Conservation (phyloP, 257 asterid genomes). For the Lycium barbarum region DNA sequence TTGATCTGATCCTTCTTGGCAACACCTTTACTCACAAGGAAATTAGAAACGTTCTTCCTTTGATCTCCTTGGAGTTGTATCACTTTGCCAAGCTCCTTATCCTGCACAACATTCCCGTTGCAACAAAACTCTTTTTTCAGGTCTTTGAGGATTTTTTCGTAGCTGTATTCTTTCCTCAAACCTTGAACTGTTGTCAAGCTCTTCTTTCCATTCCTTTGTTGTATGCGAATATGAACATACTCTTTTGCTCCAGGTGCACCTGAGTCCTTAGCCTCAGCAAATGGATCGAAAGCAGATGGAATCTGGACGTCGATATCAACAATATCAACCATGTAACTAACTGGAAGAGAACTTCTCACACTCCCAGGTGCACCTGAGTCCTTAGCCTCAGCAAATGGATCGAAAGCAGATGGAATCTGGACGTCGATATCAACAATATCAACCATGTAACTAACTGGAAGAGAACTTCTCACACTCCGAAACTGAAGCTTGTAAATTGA, state of each 20-base stretch:
- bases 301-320: conserved; percentile 69
- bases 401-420: conserved; percentile 67
- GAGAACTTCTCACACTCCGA: conserved; percentile 27
- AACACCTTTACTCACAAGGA: conserved; percentile 58
- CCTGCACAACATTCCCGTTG: conserved; percentile 88
- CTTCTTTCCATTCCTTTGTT: conserved; percentile 89
- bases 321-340: conserved; percentile 68
- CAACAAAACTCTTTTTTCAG: conserved; percentile 85
- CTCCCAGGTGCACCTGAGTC: conserved; percentile 67
- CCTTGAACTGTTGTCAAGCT: conserved; percentile 82
- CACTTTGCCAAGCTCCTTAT: conserved; percentile 79
- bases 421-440: conserved; percentile 70
- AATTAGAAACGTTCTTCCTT: conserved; percentile 78
- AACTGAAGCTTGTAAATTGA: background rate
- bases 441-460: conserved; percentile 52
- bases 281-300: conserved; percentile 78
- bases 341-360: conserved; percentile 34
- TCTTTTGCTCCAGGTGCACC: conserved; percentile 70
- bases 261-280: conserved; percentile 73
- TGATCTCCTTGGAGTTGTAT: conserved; percentile 92
- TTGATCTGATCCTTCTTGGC: conserved; percentile 78
- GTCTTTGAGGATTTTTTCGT: conserved; percentile 75
- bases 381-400: conserved; percentile 84
- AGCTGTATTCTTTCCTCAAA: conserved; percentile 70
- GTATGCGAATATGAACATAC: conserved; percentile 87